Evolutionary conservation across 164 flowering plant species (phyloP).

Genomic region (Platanus orientalis): DNA sequence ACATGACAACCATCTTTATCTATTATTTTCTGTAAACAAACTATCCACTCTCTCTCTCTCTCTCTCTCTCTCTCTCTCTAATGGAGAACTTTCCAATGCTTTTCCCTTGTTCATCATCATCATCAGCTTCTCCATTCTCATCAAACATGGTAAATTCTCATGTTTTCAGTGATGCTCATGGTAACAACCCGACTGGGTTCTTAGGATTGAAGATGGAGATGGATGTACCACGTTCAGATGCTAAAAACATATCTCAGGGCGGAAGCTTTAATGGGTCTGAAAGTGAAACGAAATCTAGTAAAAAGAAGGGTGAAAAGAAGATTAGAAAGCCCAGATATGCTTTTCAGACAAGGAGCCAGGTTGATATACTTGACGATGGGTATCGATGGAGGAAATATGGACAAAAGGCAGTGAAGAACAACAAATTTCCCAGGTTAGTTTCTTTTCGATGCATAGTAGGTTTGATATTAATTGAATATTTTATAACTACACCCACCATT

Average conservation of each 20-base stretch:
- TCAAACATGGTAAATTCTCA: slow-evolving; percentile 10
- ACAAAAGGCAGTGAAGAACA: slow-evolving; percentile 85
- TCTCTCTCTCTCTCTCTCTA: not conserved
- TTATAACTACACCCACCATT: not conserved
- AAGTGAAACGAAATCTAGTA: slow-evolving; percentile 12
- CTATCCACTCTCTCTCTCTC: not conserved
- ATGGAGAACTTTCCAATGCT: slow-evolving; percentile 35
- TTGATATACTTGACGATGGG: slow-evolving; percentile 90
- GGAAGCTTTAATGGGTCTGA: slow-evolving; percentile 9
- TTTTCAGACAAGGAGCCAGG: slow-evolving; percentile 72
- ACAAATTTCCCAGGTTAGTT: slow-evolving; percentile 66
- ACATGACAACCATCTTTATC: slow-evolving; percentile 4
- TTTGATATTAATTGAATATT: not conserved
- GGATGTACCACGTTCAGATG: not conserved
- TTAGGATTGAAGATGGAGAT: slow-evolving; percentile 16
- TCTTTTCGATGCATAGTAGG: not conserved
- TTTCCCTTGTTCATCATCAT: slow-evolving; percentile 26
- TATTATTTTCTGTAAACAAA: not conserved
- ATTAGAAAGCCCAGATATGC: slow-evolving; percentile 52
- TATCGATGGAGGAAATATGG: slow-evolving; percentile 94
- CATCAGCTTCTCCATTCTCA: not conserved
- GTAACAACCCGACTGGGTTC: slow-evolving; percentile 14
- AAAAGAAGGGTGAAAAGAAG: slow-evolving; percentile 41
- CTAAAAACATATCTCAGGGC: not conserved
- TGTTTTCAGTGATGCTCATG: slow-evolving; percentile 14